These are phyloP conservation scores for Coemansia sp. DNA, from an alignment of 192 early-diverging fungal genomes.

Conservation along the genomic window DNA sequence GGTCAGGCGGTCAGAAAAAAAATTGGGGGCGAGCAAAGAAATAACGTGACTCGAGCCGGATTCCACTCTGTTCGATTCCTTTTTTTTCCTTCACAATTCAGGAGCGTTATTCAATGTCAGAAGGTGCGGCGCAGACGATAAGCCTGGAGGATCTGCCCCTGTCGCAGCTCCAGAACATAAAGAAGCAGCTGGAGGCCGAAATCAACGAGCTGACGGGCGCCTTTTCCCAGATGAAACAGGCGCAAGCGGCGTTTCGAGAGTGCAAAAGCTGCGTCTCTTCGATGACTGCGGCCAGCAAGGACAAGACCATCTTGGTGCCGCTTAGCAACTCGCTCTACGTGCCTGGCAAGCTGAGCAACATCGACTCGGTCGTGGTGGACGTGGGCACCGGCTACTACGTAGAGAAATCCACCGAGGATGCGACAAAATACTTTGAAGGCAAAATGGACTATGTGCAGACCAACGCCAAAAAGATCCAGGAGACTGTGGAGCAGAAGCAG, in stretches of 20 bases:
- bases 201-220: constrained; percentile 79
- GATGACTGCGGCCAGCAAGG: constrained; percentile 55
- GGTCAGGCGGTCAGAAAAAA: background rate
- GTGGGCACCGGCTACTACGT: constrained; percentile 96
- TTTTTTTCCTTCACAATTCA: no score
- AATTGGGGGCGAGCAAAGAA: constrained; percentile 7
- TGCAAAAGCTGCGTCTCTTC: constrained; percentile 71
- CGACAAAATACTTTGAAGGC: constrained; percentile 73
- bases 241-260: constrained; percentile 81
- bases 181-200: constrained; percentile 87
- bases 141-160: constrained; percentile 82
- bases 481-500: constrained; percentile 77
- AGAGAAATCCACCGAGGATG: constrained; percentile 84
- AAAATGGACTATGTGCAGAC: constrained; percentile 82
- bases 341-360: constrained; percentile 78
- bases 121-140: constrained; percentile 53
- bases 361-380: constrained; percentile 88
- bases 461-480: constrained; percentile 78
- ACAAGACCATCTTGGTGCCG: constrained; percentile 47
- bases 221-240: constrained; percentile 83
- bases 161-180: constrained; percentile 76
- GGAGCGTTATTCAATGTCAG: constrained; percentile 7
- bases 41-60: background rate
- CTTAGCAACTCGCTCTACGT: constrained; percentile 76
- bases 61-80: background rate